Percentiles rank a stretch among this genome's conserved stretches.
Evolutionary conservation across 345 rosid genomes (phyloP).

Genomic region (Cardamine occulta): DNA sequence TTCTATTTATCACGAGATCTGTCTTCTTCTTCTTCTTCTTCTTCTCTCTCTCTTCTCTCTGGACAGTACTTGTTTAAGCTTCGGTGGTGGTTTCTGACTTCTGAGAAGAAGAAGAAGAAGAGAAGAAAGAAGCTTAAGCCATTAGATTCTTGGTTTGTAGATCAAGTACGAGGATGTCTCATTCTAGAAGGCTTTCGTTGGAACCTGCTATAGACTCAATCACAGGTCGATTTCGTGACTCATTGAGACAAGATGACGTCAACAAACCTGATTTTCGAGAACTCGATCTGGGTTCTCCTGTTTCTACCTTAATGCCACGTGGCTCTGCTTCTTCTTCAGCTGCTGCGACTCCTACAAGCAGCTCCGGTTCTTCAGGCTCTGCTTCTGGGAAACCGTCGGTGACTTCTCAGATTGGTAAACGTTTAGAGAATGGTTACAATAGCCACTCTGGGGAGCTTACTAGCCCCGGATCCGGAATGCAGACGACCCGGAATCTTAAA

Average conservation of each 20-base stretch:
- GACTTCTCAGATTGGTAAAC: conserved; percentile 41
- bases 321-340: conserved; percentile 42
- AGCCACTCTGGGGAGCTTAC: conserved; percentile 71
- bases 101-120: conserved; percentile 20
- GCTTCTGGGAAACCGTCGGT: conserved; percentile 39
- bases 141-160: conserved; percentile 5
- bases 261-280: conserved; percentile 92
- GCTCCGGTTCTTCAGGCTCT: conserved; percentile 44
- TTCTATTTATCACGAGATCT: conserved; percentile 80
- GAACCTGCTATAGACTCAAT: conserved; percentile 51
- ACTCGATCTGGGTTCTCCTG: conserved; percentile 94
- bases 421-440: neutral
- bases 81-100: conserved; percentile 37
- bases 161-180: conserved; percentile 51
- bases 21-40: conserved; percentile 41
- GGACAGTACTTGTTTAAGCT: conserved; percentile 37
- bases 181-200: conserved; percentile 49
- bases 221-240: conserved; percentile 53
- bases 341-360: conserved; percentile 41
- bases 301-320: conserved; percentile 71
- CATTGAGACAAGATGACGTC: conserved; percentile 28
- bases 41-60: conserved; percentile 28
- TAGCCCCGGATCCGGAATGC: conserved; percentile 52
- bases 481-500: conserved; percentile 38
- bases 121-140: conserved; percentile 6